Evolutionary conservation across 768 basidiomycete genomes (phyloP).

Genomic region (Hygrocybe punicea): DNA sequence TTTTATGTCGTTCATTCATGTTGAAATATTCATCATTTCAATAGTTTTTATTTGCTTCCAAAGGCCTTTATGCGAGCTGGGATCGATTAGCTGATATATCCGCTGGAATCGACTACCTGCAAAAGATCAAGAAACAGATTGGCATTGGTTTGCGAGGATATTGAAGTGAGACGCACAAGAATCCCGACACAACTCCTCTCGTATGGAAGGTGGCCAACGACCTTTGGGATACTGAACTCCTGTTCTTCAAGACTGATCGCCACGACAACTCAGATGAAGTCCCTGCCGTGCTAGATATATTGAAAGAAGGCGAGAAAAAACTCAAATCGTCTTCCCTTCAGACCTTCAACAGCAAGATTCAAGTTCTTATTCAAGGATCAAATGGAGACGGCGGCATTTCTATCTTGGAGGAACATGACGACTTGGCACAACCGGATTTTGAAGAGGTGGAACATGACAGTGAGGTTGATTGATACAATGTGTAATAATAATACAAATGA

Average conservation of each 20-base stretch:
- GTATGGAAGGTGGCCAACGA: conserved; percentile 5
- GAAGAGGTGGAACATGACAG: too few species aligned
- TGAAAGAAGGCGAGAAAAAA: not conserved
- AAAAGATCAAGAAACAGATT: conserved; percentile 31
- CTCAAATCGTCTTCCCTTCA: conserved; percentile 1
- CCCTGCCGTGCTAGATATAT: not conserved
- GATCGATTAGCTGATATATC: conserved; percentile 34
- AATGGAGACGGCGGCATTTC: not conserved
- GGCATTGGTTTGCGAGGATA: conserved; percentile 20
- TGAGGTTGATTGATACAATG: too few species aligned
- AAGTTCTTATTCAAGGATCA: not conserved
- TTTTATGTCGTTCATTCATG: too few species aligned
- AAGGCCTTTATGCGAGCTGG: conserved; percentile 33
- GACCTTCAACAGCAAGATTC: conserved; percentile 2
- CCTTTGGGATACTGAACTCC: not conserved
- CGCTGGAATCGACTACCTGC: conserved; percentile 27
- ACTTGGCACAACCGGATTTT: not conserved
- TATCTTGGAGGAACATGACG: not conserved
- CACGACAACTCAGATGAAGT: not conserved
- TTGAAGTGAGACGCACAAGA: conserved; percentile 25
- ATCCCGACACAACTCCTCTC: not conserved
- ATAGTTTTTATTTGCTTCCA: conserved; percentile 19
- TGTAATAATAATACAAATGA: too few species aligned
- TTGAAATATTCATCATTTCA: too few species aligned
- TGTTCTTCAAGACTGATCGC: not conserved